Percentiles rank a stretch among this genome's conserved stretches.
Conservation (phyloP, 495 filamentous ascomycete species). For the Corynascus novoguineensis region DNA sequence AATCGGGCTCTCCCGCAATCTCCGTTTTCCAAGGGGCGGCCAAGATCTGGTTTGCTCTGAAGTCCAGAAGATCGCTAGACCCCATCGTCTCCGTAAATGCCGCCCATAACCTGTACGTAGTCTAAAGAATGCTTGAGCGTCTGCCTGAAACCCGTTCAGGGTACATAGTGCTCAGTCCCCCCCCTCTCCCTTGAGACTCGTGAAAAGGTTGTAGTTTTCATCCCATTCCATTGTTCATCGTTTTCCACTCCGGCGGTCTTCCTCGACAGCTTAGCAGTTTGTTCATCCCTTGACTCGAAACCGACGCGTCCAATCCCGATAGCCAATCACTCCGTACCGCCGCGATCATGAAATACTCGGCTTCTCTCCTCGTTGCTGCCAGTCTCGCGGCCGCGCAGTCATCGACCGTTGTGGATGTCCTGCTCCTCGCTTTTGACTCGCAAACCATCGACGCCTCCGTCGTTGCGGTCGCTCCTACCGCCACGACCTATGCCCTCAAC, state of each 20-base stretch:
- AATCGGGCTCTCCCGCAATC: background rate
- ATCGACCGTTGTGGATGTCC: constrained; percentile 29
- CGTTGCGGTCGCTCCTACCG: constrained; percentile 34
- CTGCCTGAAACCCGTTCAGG: no score
- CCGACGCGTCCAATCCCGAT: no score
- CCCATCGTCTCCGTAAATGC: no score
- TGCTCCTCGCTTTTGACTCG: constrained; percentile 34
- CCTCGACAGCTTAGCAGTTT: no score
- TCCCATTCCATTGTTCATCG: background rate
- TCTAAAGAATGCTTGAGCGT: no score
- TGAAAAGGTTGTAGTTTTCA: background rate
- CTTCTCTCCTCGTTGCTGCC: constrained; percentile 25
- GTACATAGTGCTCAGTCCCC: no score
- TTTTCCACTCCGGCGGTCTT: background rate
- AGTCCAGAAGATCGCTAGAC: no score
- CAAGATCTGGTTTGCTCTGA: no score
- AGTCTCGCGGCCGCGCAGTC: constrained; percentile 26
- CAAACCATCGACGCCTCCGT: constrained; percentile 40
- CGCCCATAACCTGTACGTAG: no score
- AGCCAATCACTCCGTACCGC: background rate
- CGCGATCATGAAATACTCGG: constrained; percentile 8
- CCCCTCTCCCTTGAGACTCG: background rate
- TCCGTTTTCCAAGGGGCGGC: background rate
- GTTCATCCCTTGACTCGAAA: no score
- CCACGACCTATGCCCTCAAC: constrained; percentile 38